Evolutionary conservation across 306 rosid genomes (phyloP).

Genomic region (Quercus wislizeni): DNA sequence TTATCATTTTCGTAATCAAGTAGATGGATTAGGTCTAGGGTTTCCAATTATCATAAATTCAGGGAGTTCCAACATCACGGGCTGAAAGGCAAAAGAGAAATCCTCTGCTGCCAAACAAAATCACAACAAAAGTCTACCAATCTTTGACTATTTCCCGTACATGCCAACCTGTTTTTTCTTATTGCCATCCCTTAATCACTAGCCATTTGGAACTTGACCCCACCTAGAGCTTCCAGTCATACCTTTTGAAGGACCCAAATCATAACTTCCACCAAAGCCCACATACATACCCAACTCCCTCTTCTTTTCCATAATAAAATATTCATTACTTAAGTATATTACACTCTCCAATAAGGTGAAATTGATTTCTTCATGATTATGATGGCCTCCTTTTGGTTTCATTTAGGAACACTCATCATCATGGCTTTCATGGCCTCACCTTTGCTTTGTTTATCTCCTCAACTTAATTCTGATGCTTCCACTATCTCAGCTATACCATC

Average conservation of each 20-base stretch:
- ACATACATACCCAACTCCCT: constrained; percentile 12
- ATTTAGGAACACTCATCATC: constrained; percentile 32
- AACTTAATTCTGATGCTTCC: constrained; percentile 31
- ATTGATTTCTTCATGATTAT: constrained; percentile 42
- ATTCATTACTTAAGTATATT: constrained; percentile 16
- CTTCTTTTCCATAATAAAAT: constrained; percentile 9
- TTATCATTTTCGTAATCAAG: background rate
- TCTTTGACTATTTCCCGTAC: constrained; percentile 46
- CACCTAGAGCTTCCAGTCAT: constrained; percentile 32
- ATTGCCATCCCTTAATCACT: constrained; percentile 30
- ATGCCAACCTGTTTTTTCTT: constrained; percentile 39
- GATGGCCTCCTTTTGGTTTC: constrained; percentile 63
- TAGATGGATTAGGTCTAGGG: background rate
- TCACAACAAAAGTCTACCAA: constrained; percentile 37
- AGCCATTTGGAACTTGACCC: constrained; percentile 43
- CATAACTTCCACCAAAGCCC: constrained; percentile 45
- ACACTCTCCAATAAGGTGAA: constrained; percentile 19
- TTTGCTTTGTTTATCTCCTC: constrained; percentile 36
- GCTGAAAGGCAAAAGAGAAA: constrained; percentile 17
- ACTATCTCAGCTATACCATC: constrained; percentile 46
- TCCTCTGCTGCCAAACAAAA: constrained; percentile 42
- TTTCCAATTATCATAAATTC: constrained; percentile 33
- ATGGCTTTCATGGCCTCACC: constrained; percentile 48
- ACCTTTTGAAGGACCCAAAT: constrained; percentile 38
- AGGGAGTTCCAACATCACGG: constrained; percentile 49